phyloP scores from a whole-genome alignment of 2,329 filamentous ascomycete species.

The Pseudocercospora crystallina region DNA sequence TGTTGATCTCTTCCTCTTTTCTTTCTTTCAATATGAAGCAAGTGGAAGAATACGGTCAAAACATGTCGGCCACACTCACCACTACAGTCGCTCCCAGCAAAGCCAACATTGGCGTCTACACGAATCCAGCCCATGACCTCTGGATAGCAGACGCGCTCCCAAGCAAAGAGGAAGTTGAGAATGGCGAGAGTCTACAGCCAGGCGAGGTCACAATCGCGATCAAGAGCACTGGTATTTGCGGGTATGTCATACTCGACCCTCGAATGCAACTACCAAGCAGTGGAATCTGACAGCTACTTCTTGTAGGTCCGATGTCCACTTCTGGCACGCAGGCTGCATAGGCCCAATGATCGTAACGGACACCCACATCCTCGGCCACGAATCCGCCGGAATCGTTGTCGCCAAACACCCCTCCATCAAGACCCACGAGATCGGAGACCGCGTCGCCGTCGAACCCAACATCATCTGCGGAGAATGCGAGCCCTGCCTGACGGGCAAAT shows the following conservation, averaged over 20 bases:
- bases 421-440: constrained; percentile 77
- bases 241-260: constrained; percentile 52
- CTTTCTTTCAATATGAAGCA: constrained; percentile 13
- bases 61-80: constrained; percentile 20
- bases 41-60: constrained; percentile 10
- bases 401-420: constrained; percentile 80
- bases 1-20: not conserved
- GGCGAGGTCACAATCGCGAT: constrained; percentile 87
- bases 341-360: constrained; percentile 90
- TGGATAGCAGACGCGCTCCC: constrained; percentile 83
- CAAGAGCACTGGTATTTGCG: constrained; percentile 94
- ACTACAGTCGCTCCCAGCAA: constrained; percentile 56
- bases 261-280: not conserved
- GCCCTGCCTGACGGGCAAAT: constrained; percentile 85
- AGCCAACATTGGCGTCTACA: constrained; percentile 93
- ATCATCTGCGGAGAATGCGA: constrained; percentile 89
- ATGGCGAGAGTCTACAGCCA: constrained; percentile 66
- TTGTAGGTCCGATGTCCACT: constrained; percentile 83
- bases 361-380: constrained; percentile 91
- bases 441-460: constrained; percentile 91
- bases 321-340: constrained; percentile 94
- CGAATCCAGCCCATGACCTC: constrained; percentile 86
- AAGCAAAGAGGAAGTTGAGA: constrained; percentile 69
- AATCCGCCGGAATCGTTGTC: constrained; percentile 80
- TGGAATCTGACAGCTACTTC: not conserved